phyloP scores from a whole-genome alignment of 768 basidiomycete species.

The Suillus ampliporus region DNA sequence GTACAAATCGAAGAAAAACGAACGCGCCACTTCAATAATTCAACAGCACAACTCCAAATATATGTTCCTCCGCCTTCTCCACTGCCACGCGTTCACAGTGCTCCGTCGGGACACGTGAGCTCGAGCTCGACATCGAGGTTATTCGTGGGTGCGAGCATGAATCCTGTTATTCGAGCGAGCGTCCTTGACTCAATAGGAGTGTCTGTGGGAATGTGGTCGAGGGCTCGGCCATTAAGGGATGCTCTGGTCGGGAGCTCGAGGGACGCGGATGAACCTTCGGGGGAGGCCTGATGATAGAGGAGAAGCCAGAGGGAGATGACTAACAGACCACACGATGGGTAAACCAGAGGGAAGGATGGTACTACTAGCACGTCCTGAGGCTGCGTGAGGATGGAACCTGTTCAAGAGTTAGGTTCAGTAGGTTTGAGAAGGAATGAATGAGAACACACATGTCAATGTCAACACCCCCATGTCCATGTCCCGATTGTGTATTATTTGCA shows the following conservation, averaged over 20 bases:
- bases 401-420: background rate
- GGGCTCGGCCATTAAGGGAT: too few species aligned
- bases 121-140: constrained; percentile 11
- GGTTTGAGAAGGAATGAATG: background rate
- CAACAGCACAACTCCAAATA: constrained; percentile 10
- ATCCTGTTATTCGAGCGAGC: background rate
- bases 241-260: too few species aligned
- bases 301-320: constrained; percentile 9
- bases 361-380: constrained; percentile 4
- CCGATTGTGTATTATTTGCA: constrained; percentile 10
- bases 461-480: constrained; percentile 1
- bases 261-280: too few species aligned
- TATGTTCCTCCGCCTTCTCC: constrained; percentile 9
- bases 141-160: constrained; percentile 6
- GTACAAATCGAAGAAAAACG: background rate
- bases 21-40: constrained; percentile 12
- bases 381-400: constrained; percentile 12
- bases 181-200: background rate
- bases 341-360: constrained; percentile 5
- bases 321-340: constrained; percentile 5
- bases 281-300: background rate
- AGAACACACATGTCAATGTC: constrained; percentile 5
- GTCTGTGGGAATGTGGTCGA: background rate
- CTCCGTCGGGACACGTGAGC: constrained; percentile 2
- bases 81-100: constrained; percentile 7